Evolutionary conservation across 2,329 filamentous ascomycete genomes (phyloP), one percentile per base, ranked within the genome.

Genomic region (Alternaria incomplexa): DNA sequence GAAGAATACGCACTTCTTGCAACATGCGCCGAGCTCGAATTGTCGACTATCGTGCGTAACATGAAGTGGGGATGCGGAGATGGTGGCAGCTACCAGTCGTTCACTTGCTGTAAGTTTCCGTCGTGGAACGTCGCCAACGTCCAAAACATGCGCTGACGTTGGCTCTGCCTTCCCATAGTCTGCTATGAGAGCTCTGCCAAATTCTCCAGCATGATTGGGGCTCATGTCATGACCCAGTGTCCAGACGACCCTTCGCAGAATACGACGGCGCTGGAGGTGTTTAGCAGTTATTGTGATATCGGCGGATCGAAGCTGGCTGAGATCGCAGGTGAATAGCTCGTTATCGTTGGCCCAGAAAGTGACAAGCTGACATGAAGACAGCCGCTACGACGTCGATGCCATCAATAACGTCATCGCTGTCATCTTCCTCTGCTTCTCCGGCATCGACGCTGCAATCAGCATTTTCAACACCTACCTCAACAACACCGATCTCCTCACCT

Each of bases 141-240:
- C 6, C 5, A 15, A 28, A 3, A 48, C 28, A 23, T 51, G 28
- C 8, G 15, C 48, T 51, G 8, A 51, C 23, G 13, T 48, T 11
- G 13, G n/a, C 25, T 28, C 6, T 17, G 17, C 4, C 5, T 10
- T 11, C 15, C 17, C 11, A 11, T 28, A 48, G 45, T 56, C 28
- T 56, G 54, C 12, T 56, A 56, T 13, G 54, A 56, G 28, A 56
- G 54, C 20, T 56, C 54, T n/a, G 54, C 54, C 54, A 56, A 47
- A 26, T 56, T 48, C 44, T 56, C 54, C 26, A 47, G 54, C 43
- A 56, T 56, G 20, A 56, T 56, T 12, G 54, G 54, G 12, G 26
- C 8, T n/a, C 48, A 51, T 23, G 28, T 51, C 13, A 30, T 30
- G 17, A 51, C 48, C 48, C 9, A 32, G 17, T 51, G 48, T 51